phyloP scores from a whole-genome alignment of 2,329 filamentous ascomycete species.

The Cytospora piceae region DNA sequence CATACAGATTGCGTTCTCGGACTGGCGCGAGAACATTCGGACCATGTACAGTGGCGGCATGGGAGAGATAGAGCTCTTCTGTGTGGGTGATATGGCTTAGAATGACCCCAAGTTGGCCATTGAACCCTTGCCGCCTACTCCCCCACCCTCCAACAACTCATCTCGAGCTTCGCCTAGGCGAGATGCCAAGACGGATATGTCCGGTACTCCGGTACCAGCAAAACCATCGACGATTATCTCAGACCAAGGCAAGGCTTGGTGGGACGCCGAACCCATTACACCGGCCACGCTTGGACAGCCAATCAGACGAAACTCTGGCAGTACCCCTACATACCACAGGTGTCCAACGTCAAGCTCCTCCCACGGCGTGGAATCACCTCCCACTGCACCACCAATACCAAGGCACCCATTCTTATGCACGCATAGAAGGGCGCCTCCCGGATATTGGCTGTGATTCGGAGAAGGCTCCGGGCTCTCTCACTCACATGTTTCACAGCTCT shows the following conservation, averaged over 20 bases:
- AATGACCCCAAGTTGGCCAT: slow-evolving; percentile 24
- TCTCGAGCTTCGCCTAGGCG: not conserved
- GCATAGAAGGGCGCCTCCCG: slow-evolving; percentile 4
- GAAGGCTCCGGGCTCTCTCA: not conserved
- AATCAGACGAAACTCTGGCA: not conserved
- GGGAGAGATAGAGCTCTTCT: slow-evolving; percentile 89
- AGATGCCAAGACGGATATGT: not conserved
- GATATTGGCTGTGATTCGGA: slow-evolving; percentile 13
- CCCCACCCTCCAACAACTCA: not conserved
- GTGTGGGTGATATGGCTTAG: slow-evolving; percentile 56
- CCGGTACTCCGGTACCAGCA: not conserved
- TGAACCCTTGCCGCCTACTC: slow-evolving; percentile 13
- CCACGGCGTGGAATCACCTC: not conserved
- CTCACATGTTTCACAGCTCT: not conserved
- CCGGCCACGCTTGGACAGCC: not conserved
- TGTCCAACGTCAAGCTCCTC: not conserved
- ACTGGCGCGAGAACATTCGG: slow-evolving; percentile 77
- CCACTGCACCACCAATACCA: not conserved
- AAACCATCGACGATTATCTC: not conserved
- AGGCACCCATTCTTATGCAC: not conserved
- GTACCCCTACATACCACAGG: not conserved
- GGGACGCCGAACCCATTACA: not conserved
- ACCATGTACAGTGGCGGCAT: slow-evolving; percentile 68
- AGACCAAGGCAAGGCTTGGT: slow-evolving; percentile 14
- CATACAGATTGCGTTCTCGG: slow-evolving; percentile 92